Evolutionary conservation across 306 rosid species (phyloP).

Genomic region (Benincasa hispida): DNA sequence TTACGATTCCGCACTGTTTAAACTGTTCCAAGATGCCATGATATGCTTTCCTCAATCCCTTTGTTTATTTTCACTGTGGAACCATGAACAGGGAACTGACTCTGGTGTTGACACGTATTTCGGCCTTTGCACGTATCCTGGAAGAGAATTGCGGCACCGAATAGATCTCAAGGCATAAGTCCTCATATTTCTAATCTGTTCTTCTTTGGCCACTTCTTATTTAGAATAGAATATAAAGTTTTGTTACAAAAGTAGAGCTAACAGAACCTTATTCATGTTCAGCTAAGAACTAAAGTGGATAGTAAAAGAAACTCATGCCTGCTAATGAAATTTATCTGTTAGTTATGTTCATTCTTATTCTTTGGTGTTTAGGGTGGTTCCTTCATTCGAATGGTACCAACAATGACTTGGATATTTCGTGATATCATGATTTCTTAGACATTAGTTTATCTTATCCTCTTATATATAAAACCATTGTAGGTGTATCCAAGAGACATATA

Average conservation of each 20-base stretch:
- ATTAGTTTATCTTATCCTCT: neutral
- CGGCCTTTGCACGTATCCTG: constrained; percentile 82
- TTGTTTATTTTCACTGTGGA: neutral
- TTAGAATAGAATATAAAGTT: neutral
- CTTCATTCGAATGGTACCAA: neutral
- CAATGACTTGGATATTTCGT: neutral
- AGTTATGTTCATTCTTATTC: neutral
- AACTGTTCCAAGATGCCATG: constrained; percentile 3
- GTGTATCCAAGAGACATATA: constrained; percentile 75
- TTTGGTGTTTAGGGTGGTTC: neutral
- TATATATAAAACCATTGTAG: constrained; percentile 19
- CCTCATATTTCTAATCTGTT: neutral
- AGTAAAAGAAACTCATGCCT: neutral
- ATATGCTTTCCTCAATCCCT: neutral
- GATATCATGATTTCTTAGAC: neutral
- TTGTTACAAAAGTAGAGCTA: neutral
- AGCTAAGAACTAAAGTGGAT: neutral
- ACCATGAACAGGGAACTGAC: constrained; percentile 52
- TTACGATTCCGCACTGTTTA: constrained; percentile 7
- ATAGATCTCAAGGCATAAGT: constrained; percentile 71
- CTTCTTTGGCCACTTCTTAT: neutral
- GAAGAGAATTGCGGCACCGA: constrained; percentile 73
- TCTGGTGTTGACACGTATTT: constrained; percentile 88
- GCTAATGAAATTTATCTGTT: neutral
- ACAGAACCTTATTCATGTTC: neutral